A percentile compares a stretch with the other conserved stretches of the same genome.
These are phyloP conservation scores for Alopecurus myosuroides DNA, from an alignment of 176 grass and related monocot genomes.

Conservation along the genomic window DNA sequence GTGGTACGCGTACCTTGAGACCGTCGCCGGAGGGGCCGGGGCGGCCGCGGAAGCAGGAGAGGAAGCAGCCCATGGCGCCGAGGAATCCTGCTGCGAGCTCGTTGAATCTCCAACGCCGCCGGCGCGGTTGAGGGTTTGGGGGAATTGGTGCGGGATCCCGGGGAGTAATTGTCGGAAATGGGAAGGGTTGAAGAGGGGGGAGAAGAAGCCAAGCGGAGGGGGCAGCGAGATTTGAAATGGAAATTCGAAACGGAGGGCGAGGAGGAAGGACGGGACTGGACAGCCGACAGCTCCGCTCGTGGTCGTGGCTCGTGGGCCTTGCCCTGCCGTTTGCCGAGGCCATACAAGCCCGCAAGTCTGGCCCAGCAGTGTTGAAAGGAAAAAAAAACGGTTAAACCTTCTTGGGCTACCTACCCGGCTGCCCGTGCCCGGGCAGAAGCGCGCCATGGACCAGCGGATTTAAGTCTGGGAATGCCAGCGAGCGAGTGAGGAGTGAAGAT, in stretches of 20 bases:
- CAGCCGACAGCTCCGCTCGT: neutral
- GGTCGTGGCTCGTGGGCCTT: neutral
- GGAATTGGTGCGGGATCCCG: slow-evolving; percentile 6
- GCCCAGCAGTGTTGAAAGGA: no score
- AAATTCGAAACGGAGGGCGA: neutral
- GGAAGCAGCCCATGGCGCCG: slow-evolving; percentile 57
- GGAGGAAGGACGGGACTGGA: neutral
- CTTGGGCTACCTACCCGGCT: no score
- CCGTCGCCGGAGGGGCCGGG: neutral
- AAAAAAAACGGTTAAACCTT: no score
- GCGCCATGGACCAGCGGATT: neutral
- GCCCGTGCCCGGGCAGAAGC: no score
- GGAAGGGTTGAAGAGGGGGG: neutral
- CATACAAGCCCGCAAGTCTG: no score
- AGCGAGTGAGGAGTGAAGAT: no score
- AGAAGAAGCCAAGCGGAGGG: neutral
- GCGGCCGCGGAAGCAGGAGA: slow-evolving; percentile 49
- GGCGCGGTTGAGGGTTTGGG: neutral
- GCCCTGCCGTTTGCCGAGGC: neutral
- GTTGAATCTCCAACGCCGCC: neutral
- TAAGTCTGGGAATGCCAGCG: no score
- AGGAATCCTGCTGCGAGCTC: neutral
- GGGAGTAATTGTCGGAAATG: neutral
- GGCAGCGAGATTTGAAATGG: slow-evolving; percentile 3
- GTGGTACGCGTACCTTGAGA: slow-evolving; percentile 14